Conservation (phyloP, 345 rosid genomes). For the Brassica rapa region DNA sequence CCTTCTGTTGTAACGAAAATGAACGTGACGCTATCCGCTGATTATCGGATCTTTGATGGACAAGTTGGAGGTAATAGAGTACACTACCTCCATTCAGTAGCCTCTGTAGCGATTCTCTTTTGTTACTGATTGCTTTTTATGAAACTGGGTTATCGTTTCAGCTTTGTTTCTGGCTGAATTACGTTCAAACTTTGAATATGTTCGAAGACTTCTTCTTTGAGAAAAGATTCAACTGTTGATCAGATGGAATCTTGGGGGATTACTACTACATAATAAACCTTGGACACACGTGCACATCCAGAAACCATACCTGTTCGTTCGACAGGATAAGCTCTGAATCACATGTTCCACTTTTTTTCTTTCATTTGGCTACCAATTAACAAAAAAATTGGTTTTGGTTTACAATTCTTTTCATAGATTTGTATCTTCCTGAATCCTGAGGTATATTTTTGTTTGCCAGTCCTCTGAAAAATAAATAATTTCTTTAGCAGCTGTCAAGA, state of each 20-base stretch:
- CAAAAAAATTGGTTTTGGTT: constrained; percentile 21
- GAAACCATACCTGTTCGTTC: constrained; percentile 22
- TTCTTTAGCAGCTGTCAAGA: constrained; percentile 11
- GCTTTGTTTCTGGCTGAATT: constrained; percentile 75
- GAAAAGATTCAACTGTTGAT: constrained; percentile 17
- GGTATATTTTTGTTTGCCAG: constrained; percentile 16
- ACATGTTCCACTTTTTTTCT: constrained; percentile 18
- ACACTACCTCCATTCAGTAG: background rate
- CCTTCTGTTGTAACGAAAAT: constrained; percentile 74
- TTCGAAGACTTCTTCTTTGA: constrained; percentile 74
- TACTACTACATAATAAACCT: constrained; percentile 25
- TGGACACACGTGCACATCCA: constrained; percentile 26
- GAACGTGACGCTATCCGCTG: constrained; percentile 84
- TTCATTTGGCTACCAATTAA: too few relatives aligned
- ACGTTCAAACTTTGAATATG: constrained; percentile 71
- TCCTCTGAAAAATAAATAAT: background rate
- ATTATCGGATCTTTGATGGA: constrained; percentile 92
- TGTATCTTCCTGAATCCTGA: constrained; percentile 21
- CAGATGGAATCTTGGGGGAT: constrained; percentile 15
- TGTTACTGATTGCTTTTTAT: constrained; percentile 16
- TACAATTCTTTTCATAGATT: constrained; percentile 14
- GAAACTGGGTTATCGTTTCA: constrained; percentile 39
- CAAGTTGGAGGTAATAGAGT: constrained; percentile 71
- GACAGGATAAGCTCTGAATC: constrained; percentile 16
- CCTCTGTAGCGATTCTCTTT: constrained; percentile 1